These are phyloP conservation scores for Colletotrichum sp. DNA, from an alignment of 2,329 filamentous ascomycete species.

Conservation along the genomic window DNA sequence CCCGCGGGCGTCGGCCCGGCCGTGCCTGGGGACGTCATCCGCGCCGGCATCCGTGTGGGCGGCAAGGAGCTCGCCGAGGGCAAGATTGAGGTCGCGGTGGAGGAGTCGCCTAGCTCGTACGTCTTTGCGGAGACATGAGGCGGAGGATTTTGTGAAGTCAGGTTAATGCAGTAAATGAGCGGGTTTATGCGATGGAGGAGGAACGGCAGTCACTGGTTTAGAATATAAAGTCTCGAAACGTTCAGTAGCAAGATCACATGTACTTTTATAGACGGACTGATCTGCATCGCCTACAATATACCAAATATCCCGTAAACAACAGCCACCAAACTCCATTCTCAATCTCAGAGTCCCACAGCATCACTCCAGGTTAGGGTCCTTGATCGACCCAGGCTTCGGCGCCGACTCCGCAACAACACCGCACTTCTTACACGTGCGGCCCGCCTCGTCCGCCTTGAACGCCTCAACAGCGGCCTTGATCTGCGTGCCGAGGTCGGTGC, in stretches of 20 bases:
- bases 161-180: background rate
- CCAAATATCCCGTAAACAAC: background rate
- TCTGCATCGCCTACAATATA: constrained; percentile 7
- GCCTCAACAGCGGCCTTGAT: constrained; percentile 89
- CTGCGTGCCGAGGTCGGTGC: constrained; percentile 89
- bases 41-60: constrained; percentile 77
- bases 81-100: constrained; percentile 81
- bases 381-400: constrained; percentile 64
- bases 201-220: background rate
- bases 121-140: constrained; percentile 74
- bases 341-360: too few relatives aligned
- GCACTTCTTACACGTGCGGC: constrained; percentile 79
- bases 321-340: background rate
- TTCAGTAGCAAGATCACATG: constrained; percentile 1
- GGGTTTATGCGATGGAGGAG: background rate
- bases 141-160: background rate
- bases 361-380: constrained; percentile 61
- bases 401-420: constrained; percentile 76
- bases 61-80: constrained; percentile 87
- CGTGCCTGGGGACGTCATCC: constrained; percentile 85
- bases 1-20: constrained; percentile 94
- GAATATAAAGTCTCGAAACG: background rate
- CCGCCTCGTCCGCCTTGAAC: constrained; percentile 72
- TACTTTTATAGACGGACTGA: constrained; percentile 5
- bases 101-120: constrained; percentile 80